Percentiles rank a stretch among this genome's conserved stretches.
Evolutionary conservation across 2,329 filamentous ascomycete species (phyloP).

Genomic region (Diplocarpon mali): DNA sequence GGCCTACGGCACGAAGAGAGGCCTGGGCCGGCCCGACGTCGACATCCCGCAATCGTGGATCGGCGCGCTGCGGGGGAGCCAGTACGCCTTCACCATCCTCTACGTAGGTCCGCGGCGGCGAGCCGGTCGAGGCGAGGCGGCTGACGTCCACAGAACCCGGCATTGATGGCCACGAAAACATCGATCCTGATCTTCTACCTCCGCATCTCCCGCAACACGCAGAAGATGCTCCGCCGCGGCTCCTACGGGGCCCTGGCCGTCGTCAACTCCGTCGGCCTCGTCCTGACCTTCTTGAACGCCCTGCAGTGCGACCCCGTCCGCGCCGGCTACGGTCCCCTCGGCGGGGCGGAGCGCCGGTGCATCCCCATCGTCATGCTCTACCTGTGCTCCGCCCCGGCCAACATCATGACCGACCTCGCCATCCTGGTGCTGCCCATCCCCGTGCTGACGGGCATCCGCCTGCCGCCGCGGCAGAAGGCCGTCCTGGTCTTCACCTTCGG

Average conservation of each 20-base stretch:
- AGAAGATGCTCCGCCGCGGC: slow-evolving; percentile 66
- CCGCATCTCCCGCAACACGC: slow-evolving; percentile 64
- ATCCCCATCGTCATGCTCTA: slow-evolving; percentile 49
- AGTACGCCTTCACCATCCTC: slow-evolving; percentile 55
- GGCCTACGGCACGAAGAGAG: slow-evolving; percentile 49
- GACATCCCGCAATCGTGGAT: slow-evolving; percentile 44
- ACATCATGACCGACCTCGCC: slow-evolving; percentile 82
- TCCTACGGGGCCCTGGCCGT: slow-evolving; percentile 69
- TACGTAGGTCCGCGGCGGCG: slow-evolving; percentile 38
- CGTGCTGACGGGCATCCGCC: slow-evolving; percentile 72
- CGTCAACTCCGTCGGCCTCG: slow-evolving; percentile 67
- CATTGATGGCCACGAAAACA: slow-evolving; percentile 82
- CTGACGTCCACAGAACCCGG: slow-evolving; percentile 55
- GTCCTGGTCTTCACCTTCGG: slow-evolving; percentile 80
- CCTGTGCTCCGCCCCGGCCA: slow-evolving; percentile 71
- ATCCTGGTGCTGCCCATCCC: slow-evolving; percentile 83
- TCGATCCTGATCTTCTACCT: slow-evolving; percentile 91
- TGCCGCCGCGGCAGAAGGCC: slow-evolving; percentile 77
- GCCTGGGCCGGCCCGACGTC: slow-evolving; percentile 56
- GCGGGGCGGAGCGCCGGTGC: slow-evolving; percentile 32
- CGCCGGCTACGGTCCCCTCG: slow-evolving; percentile 49
- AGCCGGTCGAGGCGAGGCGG: background rate
- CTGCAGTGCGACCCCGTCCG: slow-evolving; percentile 71
- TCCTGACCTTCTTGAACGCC: slow-evolving; percentile 76
- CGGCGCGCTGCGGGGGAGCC: slow-evolving; percentile 41